Percentiles rank a stretch among this genome's conserved stretches.
Evolutionary conservation across 2,329 filamentous ascomycete genomes (phyloP).

Genomic region (Pseudogymnoascus sp.): DNA sequence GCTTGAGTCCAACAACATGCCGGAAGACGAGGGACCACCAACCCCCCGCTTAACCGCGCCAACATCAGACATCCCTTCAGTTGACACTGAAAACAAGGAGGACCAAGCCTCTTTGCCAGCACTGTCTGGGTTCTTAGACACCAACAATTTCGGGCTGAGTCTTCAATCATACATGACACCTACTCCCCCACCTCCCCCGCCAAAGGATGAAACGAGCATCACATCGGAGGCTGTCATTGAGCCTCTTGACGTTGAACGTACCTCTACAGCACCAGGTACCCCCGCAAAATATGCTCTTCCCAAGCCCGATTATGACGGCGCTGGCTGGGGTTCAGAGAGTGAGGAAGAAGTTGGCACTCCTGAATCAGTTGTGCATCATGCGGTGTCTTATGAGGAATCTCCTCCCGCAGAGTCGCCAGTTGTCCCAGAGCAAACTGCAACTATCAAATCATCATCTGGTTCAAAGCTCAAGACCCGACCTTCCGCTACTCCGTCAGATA

Average conservation of each 20-base stretch:
- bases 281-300: slow-evolving; percentile 36
- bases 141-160: slow-evolving; percentile 48
- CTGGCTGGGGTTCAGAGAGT: slow-evolving; percentile 53
- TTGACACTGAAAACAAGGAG: slow-evolving; percentile 18
- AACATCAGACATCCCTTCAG: slow-evolving; percentile 19
- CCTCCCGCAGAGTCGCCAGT: slow-evolving; percentile 43
- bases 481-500: slow-evolving; percentile 79
- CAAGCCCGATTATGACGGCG: slow-evolving; percentile 59
- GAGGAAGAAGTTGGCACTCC: slow-evolving; percentile 66
- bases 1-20: slow-evolving; percentile 21
- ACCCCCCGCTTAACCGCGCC: slow-evolving; percentile 47
- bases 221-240: not conserved
- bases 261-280: slow-evolving; percentile 18
- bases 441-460: slow-evolving; percentile 75
- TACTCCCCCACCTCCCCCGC: slow-evolving; percentile 30
- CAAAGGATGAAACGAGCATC: not conserved
- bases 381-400: slow-evolving; percentile 39
- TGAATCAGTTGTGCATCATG: slow-evolving; percentile 83
- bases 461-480: slow-evolving; percentile 83
- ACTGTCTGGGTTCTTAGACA: slow-evolving; percentile 45
- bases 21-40: slow-evolving; percentile 44
- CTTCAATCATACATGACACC: slow-evolving; percentile 50
- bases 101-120: slow-evolving; percentile 12
- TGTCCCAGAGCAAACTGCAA: slow-evolving; percentile 77
- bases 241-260: slow-evolving; percentile 16